Base-by-base conservation (phyloP, 441 rosid genomes). In the Monsonia emarginata region DNA sequence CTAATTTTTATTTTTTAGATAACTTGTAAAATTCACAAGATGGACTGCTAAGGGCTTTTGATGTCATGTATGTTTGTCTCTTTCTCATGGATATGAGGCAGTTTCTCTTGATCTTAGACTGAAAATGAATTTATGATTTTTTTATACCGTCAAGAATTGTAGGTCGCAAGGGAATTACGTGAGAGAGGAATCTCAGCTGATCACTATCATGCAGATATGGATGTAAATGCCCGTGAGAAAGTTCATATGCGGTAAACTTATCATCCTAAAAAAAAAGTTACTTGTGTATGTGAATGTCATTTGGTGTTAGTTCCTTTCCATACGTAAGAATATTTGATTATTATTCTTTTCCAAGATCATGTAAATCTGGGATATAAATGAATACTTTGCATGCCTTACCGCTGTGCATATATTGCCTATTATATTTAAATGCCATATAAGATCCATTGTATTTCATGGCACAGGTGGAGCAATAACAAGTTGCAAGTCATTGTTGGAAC, bases 401-500 rank as follows among this genome's bases (percentile, higher is more conserved):
- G n/a, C 30, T 59, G 28, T 63, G 48, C 48, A 63, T 52, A 50
- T 13, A 18, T 19, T 6, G 24, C 24, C 57, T 50, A 25, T 50
- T 19, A 16, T 19, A 50, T 50, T 9, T 50, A 19, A 50, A 7
- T 50, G 11, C 21, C 14, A 19, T 22, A 19, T 50, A 50, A 1
- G 57, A 7, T 19, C 61, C 19, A 48, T 38, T 70, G 40, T 73
- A 63, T 77, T 61, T 74, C 57, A 72, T 72, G 75, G 66, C 66
- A 72, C 83, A 94, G 98, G 82, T 94, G 98, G 98, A 94, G 95
- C 90, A 84, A 78, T 75, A 86, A 81, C 73, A 90, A 91, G 79
- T 77, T 94, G 83, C 97, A 94, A 76, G 94, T 91, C 82, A 94
- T 94, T 73, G 89, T 94, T 76, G 97, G 96, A 67, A 94, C 97